These are phyloP conservation scores for Nannochloropsis salina DNA, from an alignment of 108 stramenopile species.

Conservation along the genomic window DNA sequence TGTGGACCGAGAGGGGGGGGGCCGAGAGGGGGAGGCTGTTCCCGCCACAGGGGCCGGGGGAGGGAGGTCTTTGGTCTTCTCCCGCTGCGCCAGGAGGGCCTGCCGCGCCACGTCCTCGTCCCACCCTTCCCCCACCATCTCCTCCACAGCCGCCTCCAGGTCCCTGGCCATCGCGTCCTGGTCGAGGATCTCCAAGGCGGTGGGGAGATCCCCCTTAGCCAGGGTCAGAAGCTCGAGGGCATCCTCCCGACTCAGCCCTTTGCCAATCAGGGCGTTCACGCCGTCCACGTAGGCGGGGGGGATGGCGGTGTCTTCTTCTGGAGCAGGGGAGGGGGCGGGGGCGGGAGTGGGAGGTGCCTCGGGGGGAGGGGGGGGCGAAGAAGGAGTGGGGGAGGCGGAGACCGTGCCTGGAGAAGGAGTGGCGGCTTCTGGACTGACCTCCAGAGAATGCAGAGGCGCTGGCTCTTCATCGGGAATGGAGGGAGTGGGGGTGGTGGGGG, in stretches of 20 bases:
- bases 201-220: conserved; percentile 28
- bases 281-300: conserved; percentile 28
- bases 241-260: neutral
- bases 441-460: neutral
- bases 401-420: neutral
- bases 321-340: neutral
- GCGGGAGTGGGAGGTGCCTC: neutral
- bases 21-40: neutral
- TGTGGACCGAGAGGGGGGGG: too few relatives aligned
- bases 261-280: conserved; percentile 24
- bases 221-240: neutral
- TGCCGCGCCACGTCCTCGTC: conserved; percentile 52
- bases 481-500: neutral
- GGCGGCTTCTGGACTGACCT: neutral
- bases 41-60: neutral
- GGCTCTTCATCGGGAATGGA: neutral
- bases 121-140: conserved; percentile 49
- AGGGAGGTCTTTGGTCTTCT: conserved; percentile 38
- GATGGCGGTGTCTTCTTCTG: conserved; percentile 23
- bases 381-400: neutral
- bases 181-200: conserved; percentile 25
- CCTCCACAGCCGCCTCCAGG: conserved; percentile 10
- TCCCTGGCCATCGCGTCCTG: conserved; percentile 1
- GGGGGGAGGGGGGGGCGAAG: neutral
- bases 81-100: conserved; percentile 48